Percentiles rank a stretch among this genome's conserved stretches.
Conservation (phyloP, 176 grass and related monocot genomes). For the Oryza brachyantha region DNA sequence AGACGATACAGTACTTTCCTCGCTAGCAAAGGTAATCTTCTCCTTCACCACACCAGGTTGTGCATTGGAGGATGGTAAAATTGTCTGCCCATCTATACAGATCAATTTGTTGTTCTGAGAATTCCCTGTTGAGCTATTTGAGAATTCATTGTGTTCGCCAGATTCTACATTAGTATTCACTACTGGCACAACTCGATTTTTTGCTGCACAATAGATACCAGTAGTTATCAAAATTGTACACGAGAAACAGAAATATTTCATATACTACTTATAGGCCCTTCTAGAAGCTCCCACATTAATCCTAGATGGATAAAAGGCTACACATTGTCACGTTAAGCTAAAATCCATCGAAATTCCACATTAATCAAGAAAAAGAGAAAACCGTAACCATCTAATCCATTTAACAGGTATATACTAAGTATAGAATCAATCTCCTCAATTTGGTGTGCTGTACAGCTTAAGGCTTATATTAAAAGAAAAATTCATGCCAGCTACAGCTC, state of each 20-base stretch:
- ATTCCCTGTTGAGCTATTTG: slow-evolving; percentile 21
- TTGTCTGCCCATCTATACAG: slow-evolving; percentile 32
- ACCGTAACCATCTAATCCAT: too few relatives aligned
- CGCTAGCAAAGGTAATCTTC: not conserved
- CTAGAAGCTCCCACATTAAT: too few relatives aligned
- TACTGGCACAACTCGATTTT: slow-evolving; percentile 22
- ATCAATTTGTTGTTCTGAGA: slow-evolving; percentile 22
- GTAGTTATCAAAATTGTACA: not conserved
- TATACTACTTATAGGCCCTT: too few relatives aligned
- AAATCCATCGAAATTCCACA: too few relatives aligned
- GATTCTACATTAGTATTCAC: not conserved
- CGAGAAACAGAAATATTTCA: not conserved
- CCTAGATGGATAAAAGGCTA: too few relatives aligned
- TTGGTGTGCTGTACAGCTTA: too few relatives aligned
- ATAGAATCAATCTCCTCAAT: too few relatives aligned
- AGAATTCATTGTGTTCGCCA: not conserved
- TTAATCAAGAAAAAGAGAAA: too few relatives aligned
- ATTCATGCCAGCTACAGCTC: too few relatives aligned
- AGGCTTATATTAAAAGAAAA: too few relatives aligned
- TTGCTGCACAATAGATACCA: not conserved
- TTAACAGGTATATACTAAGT: too few relatives aligned
- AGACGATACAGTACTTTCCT: not conserved
- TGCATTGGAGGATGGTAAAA: not conserved
- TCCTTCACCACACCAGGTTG: slow-evolving; percentile 7
- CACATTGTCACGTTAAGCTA: too few relatives aligned